These are phyloP conservation scores for Apium graveolens DNA, from an alignment of 129 eudicot species.

Conservation along the genomic window DNA sequence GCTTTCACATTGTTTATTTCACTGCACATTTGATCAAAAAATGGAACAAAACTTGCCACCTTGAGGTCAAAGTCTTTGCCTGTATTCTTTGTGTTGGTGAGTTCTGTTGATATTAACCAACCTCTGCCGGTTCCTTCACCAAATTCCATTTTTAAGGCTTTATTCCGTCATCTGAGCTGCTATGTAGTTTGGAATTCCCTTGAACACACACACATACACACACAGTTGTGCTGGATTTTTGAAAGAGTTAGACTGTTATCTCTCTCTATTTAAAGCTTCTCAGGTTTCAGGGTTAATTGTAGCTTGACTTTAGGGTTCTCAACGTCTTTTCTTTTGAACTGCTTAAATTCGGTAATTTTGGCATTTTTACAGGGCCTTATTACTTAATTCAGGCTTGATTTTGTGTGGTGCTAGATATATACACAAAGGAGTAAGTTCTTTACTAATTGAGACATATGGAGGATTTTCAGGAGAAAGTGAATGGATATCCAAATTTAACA, in stretches of 20 bases:
- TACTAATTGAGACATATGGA: conserved; percentile 2
- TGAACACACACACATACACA: background rate
- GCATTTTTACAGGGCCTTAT: conserved; percentile 28
- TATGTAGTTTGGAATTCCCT: background rate
- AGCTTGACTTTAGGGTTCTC: background rate
- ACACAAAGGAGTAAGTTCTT: conserved; percentile 4
- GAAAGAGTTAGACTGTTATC: background rate
- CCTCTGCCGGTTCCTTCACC: background rate
- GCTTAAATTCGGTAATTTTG: conserved; percentile 3
- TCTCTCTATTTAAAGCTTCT: background rate
- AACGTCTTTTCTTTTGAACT: conserved; percentile 14
- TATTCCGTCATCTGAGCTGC: background rate
- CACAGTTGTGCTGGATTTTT: background rate
- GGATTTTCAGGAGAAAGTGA: conserved; percentile 1
- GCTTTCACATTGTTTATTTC: conserved; percentile 16
- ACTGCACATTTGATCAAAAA: background rate
- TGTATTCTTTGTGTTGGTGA: background rate
- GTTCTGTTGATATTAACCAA: background rate
- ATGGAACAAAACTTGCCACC: conserved; percentile 6
- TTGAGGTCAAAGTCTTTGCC: background rate
- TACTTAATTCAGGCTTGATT: conserved; percentile 11
- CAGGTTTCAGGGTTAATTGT: background rate
- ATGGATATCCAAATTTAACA: conserved; percentile 15
- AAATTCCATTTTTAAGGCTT: background rate
- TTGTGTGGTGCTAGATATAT: conserved; percentile 27